Evolutionary conservation across 2,329 filamentous ascomycete species (phyloP).

Genomic region (Pseudogymnoascus sp.): DNA sequence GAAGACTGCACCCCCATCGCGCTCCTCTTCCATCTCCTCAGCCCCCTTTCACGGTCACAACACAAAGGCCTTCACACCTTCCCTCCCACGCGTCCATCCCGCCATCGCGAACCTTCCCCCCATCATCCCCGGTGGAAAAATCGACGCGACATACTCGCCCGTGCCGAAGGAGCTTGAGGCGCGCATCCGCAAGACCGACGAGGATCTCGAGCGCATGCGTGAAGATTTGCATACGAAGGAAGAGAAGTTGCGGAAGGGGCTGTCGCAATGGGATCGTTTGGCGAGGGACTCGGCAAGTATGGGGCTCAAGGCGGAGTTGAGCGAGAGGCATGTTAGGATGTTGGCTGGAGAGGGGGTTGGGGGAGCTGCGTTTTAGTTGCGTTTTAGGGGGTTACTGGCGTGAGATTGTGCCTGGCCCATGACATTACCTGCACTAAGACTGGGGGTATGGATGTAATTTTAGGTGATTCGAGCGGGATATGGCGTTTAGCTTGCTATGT

Average conservation of each 20-base stretch:
- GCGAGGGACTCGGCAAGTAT: slow-evolving; percentile 22
- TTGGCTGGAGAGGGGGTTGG: slow-evolving; percentile 28
- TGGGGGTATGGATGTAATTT: not conserved
- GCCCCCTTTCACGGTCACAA: slow-evolving; percentile 18
- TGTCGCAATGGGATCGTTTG: slow-evolving; percentile 27
- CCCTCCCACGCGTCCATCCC: slow-evolving; percentile 23
- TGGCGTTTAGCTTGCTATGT: not conserved
- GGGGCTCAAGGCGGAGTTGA: slow-evolving; percentile 26
- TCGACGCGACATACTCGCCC: slow-evolving; percentile 23
- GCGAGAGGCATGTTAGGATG: slow-evolving; percentile 27
- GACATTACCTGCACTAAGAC: not conserved
- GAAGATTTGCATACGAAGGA: slow-evolving; percentile 25
- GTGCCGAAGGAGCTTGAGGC: slow-evolving; percentile 19
- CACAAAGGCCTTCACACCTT: slow-evolving; percentile 7
- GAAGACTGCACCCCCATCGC: slow-evolving; percentile 22
- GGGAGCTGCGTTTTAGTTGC: slow-evolving; percentile 25
- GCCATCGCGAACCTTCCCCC: slow-evolving; percentile 26
- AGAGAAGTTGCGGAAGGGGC: slow-evolving; percentile 23
- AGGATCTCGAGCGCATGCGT: slow-evolving; percentile 25
- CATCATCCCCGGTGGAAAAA: slow-evolving; percentile 26
- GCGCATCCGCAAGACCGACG: slow-evolving; percentile 25
- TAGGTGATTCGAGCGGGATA: not conserved
- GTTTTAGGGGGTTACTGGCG: not conserved
- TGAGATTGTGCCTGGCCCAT: not conserved
- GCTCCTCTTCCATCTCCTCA: slow-evolving; percentile 21